Conservation (phyloP, 2,329 filamentous ascomycete species). For the Simplicillium sp. region DNA sequence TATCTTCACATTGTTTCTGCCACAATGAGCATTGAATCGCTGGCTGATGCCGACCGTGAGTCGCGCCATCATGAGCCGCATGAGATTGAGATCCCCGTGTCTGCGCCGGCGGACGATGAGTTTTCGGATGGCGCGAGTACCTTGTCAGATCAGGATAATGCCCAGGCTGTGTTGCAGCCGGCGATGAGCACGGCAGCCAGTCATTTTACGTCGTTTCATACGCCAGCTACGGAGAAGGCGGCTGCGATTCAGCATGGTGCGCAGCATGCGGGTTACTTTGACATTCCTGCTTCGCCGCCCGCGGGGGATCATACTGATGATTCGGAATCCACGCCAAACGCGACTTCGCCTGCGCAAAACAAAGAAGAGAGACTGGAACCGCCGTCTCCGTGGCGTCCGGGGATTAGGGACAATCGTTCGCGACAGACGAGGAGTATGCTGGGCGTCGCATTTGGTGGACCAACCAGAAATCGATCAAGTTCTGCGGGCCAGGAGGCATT, state of each 20-base stretch:
- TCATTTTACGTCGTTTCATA: conserved; percentile 43
- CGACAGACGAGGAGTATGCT: conserved; percentile 22
- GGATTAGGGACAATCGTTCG: conserved; percentile 2
- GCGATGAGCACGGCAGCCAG: conserved; percentile 48
- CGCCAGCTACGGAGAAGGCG: conserved; percentile 48
- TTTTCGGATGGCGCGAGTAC: conserved; percentile 23
- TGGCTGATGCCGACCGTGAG: no score
- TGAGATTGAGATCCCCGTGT: background rate
- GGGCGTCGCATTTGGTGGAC: conserved; percentile 35
- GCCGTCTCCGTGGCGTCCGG: background rate
- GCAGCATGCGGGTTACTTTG: conserved; percentile 12
- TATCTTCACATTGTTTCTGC: no score
- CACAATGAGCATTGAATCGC: no score
- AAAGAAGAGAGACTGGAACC: background rate
- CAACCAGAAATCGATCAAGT: conserved; percentile 38
- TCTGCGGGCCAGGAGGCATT: conserved; percentile 49
- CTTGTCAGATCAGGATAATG: conserved; percentile 43
- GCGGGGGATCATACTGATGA: conserved; percentile 9
- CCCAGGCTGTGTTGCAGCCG: conserved; percentile 49
- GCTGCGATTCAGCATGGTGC: conserved; percentile 37
- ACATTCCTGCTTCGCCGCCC: conserved; percentile 9
- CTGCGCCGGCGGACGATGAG: conserved; percentile 7
- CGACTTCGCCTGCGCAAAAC: background rate
- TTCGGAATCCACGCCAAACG: conserved; percentile 7
- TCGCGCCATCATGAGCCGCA: no score